phyloP scores from a whole-genome alignment of 169 alveolate species.

The Babesia sp. region DNA sequence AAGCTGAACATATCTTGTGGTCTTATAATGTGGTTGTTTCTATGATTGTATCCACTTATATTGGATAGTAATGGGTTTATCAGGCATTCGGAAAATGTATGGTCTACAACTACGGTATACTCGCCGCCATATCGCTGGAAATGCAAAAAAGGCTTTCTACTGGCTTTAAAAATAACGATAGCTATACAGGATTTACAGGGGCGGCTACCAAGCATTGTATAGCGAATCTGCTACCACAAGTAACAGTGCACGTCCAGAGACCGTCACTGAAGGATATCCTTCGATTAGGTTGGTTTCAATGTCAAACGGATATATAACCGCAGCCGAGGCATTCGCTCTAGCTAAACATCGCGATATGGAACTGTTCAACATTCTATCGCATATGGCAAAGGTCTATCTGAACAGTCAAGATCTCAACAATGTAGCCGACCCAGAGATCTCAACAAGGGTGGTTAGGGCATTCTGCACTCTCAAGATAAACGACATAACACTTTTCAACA shows the following conservation, averaged over 20 bases:
- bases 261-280: constrained; percentile 57
- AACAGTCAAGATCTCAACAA: neutral
- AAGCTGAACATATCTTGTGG: no score
- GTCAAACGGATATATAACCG: constrained; percentile 3
- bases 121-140: constrained; percentile 44
- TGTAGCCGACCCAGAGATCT: constrained; percentile 37
- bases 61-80: no score
- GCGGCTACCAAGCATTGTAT: constrained; percentile 23
- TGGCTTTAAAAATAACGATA: neutral
- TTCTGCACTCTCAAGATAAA: constrained; percentile 68
- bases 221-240: neutral
- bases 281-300: constrained; percentile 45
- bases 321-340: constrained; percentile 65
- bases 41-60: no score
- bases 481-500: constrained; percentile 65
- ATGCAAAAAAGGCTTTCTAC: constrained; percentile 27
- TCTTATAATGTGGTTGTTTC: no score
- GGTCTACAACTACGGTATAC: constrained; percentile 45
- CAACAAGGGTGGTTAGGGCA: constrained; percentile 45
- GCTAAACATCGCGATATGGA: constrained; percentile 64
- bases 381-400: constrained; percentile 2
- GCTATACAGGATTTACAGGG: neutral
- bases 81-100: constrained; percentile 60
- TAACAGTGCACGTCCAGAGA: constrained; percentile 6
- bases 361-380: constrained; percentile 60